phyloP scores from a whole-genome alignment of 306 rosid species.

The Dalbergia oliveri region DNA sequence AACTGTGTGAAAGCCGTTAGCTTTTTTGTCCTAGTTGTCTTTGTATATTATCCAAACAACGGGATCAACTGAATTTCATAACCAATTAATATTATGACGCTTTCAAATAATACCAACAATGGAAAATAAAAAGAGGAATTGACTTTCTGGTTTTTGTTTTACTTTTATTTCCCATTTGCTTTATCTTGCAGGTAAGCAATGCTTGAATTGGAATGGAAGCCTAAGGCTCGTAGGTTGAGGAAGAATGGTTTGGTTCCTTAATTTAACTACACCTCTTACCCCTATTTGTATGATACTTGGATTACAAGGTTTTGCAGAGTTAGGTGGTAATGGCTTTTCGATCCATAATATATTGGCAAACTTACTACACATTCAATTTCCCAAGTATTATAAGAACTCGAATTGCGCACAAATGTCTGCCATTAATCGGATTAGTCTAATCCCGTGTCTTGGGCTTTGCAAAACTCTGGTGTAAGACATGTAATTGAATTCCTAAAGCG shows the following conservation, averaged over 20 bases:
- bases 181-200: conserved; percentile 73
- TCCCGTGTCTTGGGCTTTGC: background rate
- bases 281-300: conserved; percentile 38
- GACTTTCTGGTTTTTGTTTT: background rate
- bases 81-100: conserved; percentile 31
- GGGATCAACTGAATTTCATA: conserved; percentile 48
- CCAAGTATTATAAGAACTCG: background rate
- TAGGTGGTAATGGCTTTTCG: conserved; percentile 50
- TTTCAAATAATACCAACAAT: conserved; percentile 16
- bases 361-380: background rate
- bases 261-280: conserved; percentile 39
- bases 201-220: conserved; percentile 92
- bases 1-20: conserved; percentile 32
- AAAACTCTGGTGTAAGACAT: conserved; percentile 4
- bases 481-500: background rate
- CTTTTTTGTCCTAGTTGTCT: conserved; percentile 42
- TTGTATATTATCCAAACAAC: conserved; percentile 41
- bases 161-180: conserved; percentile 53
- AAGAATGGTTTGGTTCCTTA: conserved; percentile 41
- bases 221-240: conserved; percentile 44
- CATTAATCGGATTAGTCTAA: background rate
- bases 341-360: background rate
- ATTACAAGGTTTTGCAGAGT: conserved; percentile 51
- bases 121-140: background rate
- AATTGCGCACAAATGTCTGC: conserved; percentile 1